Base-by-base conservation (phyloP, 768 basidiomycete genomes). In the Lactarius evosmus region DNA sequence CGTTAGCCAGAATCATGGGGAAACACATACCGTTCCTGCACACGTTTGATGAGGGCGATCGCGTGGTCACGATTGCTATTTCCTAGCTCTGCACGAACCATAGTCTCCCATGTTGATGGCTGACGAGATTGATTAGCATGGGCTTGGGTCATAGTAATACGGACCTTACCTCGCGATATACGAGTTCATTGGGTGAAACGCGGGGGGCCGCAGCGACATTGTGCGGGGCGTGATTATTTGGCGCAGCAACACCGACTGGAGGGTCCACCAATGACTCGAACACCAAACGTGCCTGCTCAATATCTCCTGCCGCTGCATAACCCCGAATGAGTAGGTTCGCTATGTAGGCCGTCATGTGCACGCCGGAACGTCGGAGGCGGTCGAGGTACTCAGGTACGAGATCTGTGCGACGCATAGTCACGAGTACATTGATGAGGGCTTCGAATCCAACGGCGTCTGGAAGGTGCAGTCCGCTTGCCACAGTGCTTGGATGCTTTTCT, bases 321-420 rank as follows among this genome's bases (percentile, higher is more conserved):
- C 84, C 87, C 70, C 83, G 80, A 76, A 94, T 91, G 70, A 93
- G 77, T 61, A 88, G 80, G 77, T 98, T 98, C 30, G 89, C 90
- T 67, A 98, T 91, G 75, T 99, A 99, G 7, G 96, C 95, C 2
- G 95, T 98, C 85, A 94, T 88, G 70, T 90, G 89, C 8, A 95
- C 84, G 34, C 85, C 85, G 7, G 82, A 78, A 1, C 75, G 69
- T 27, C 75, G 77, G 78, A 98, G 85, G 62, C 84, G 83, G 34
- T 76, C 72, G 38, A 89, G 74, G 72, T 92, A 94, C 19, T 76
- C 69, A 0, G 87, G 85, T 29, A 95, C 81, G 52, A 95, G 83
- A 67, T 95, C 93, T 58, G 88, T 79, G 17, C 88, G 86, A 38
- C 86, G 87, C 72, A 88, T 85, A 4, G 85, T 87, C 52, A 93